phyloP scores from a whole-genome alignment of 2,329 filamentous ascomycete genomes.

The Rugonectria rugulosa region DNA sequence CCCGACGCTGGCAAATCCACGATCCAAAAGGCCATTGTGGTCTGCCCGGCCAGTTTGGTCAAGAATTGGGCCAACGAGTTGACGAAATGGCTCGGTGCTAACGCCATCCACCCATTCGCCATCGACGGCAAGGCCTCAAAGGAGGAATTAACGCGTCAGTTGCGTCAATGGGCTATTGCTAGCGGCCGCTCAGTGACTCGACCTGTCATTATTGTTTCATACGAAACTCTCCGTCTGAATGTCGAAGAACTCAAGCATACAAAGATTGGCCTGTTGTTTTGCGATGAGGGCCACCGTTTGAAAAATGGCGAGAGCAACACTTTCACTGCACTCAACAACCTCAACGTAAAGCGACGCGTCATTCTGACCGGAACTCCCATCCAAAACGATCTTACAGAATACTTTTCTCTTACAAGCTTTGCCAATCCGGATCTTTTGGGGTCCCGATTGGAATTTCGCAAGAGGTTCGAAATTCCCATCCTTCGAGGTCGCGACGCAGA shows the following conservation, averaged over 20 bases:
- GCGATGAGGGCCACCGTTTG: slow-evolving; percentile 94
- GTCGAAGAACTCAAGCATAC: slow-evolving; percentile 89
- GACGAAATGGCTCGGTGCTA: slow-evolving; percentile 93
- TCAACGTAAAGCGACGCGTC: slow-evolving; percentile 90
- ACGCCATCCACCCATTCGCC: slow-evolving; percentile 91
- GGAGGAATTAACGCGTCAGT: slow-evolving; percentile 86
- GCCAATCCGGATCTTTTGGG: slow-evolving; percentile 94
- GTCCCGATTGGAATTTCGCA: slow-evolving; percentile 88
- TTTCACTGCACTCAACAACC: slow-evolving; percentile 85
- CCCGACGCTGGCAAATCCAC: slow-evolving; percentile 92
- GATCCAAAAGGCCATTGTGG: slow-evolving; percentile 96
- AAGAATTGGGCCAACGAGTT: slow-evolving; percentile 98
- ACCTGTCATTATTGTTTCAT: slow-evolving; percentile 96
- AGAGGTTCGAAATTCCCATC: slow-evolving; percentile 92
- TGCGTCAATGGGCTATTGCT: slow-evolving; percentile 94
- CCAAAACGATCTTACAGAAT: slow-evolving; percentile 98
- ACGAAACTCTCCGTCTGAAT: slow-evolving; percentile 92
- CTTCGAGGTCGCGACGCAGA: slow-evolving; percentile 89
- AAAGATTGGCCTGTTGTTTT: slow-evolving; percentile 90
- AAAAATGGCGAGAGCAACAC: slow-evolving; percentile 98
- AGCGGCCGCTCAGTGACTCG: slow-evolving; percentile 88
- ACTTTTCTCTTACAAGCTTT: slow-evolving; percentile 95
- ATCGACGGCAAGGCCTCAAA: slow-evolving; percentile 97
- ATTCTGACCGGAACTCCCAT: slow-evolving; percentile 98
- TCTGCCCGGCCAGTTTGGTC: slow-evolving; percentile 94